Percentiles rank a stretch among this genome's conserved stretches.
phyloP scores from a whole-genome alignment of 345 rosid genomes.

The rapeseed (Brassica napus) region Da-Ae NC_063436.1:30191001-30191500 shows the following conservation, averaged over 20 bases:
- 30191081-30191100: slow-evolving; percentile 33
- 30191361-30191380: slow-evolving; percentile 80
- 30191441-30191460: slow-evolving; percentile 28
- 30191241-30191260: slow-evolving; percentile 84
- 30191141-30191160: slow-evolving; percentile 50
- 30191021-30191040: slow-evolving; percentile 1
- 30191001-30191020: slow-evolving; percentile 3
- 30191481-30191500: slow-evolving; percentile 81
- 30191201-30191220: slow-evolving; percentile 29
- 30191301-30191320: slow-evolving; percentile 58
- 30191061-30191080: slow-evolving; percentile 15
- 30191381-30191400: slow-evolving; percentile 51
- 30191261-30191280: slow-evolving; percentile 84
- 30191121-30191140: slow-evolving; percentile 62
- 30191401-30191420: slow-evolving; percentile 15
- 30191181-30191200: slow-evolving; percentile 22
- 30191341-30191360: slow-evolving; percentile 50
- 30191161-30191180: slow-evolving; percentile 8
- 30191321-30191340: slow-evolving; percentile 56
- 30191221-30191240: slow-evolving; percentile 44
- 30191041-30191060: slow-evolving; percentile 9
- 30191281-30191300: slow-evolving; percentile 59
- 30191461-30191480: slow-evolving; percentile 70
- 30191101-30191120: slow-evolving; percentile 64
- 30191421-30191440: not conserved